These are phyloP conservation scores for Neurospora crassa DNA, from an alignment of 2,329 filamentous ascomycete genomes.

Conservation along the genomic window DNA sequence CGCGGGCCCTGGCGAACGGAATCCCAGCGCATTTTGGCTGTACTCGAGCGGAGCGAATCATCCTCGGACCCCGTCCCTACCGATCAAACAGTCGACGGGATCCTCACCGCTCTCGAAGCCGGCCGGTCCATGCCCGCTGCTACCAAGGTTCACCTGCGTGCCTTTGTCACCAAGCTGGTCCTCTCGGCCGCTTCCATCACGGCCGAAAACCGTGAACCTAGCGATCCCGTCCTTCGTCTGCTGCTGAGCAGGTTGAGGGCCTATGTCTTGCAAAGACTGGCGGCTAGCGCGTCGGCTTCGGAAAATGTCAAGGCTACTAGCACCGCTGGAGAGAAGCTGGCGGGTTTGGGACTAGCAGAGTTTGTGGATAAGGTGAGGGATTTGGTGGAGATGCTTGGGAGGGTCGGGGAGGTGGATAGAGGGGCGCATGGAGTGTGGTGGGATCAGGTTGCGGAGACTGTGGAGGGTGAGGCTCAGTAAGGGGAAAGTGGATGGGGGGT, in stretches of 20 bases:
- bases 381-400: constrained; percentile 58
- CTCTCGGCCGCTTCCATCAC: constrained; percentile 38
- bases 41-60: constrained; percentile 47
- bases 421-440: constrained; percentile 62
- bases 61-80: constrained; percentile 27
- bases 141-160: constrained; percentile 49
- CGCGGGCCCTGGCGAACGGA: constrained; percentile 69
- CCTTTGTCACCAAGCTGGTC: constrained; percentile 47
- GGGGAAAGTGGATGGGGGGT: no score
- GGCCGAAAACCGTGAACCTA: constrained; percentile 30
- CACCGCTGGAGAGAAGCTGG: constrained; percentile 59
- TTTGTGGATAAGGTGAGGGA: constrained; percentile 61
- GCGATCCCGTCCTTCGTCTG: constrained; percentile 53
- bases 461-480: constrained; percentile 31
- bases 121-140: constrained; percentile 56
- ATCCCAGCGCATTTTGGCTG: constrained; percentile 58
- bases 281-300: constrained; percentile 50
- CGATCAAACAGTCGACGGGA: constrained; percentile 47
- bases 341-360: constrained; percentile 60
- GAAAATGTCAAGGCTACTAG: constrained; percentile 63
- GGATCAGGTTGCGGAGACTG: constrained; percentile 52
- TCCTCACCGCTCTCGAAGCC: constrained; percentile 53
- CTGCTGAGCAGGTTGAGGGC: constrained; percentile 57
- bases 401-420: constrained; percentile 57
- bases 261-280: constrained; percentile 56